phyloP scores from a whole-genome alignment of 352 stramenopile species.

The Globisporangium yorkense region DNA sequence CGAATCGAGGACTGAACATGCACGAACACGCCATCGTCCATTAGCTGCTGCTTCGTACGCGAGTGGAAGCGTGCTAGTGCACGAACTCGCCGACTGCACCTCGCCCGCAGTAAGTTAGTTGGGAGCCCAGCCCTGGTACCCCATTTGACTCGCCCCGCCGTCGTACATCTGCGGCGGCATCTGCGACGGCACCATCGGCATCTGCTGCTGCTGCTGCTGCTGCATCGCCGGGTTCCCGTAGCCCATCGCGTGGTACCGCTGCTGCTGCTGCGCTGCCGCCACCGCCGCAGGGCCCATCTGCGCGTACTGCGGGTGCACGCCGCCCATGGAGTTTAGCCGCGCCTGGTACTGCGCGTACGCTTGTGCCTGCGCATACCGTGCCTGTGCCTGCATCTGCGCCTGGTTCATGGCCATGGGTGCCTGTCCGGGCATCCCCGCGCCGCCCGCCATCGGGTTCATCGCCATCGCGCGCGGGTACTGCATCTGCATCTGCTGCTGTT shows the following conservation, averaged over 20 bases:
- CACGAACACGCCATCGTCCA: not conserved
- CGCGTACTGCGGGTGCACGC: constrained; percentile 20
- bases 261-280: constrained; percentile 11
- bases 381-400: constrained; percentile 25
- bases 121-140: constrained; percentile 7
- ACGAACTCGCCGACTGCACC: too few relatives aligned
- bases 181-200: constrained; percentile 21
- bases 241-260: constrained; percentile 4
- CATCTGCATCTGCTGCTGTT: constrained; percentile 18
- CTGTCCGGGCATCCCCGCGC: constrained; percentile 13
- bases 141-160: constrained; percentile 17
- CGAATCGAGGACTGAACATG: not conserved
- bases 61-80: not conserved
- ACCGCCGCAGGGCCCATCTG: constrained; percentile 14
- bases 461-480: constrained; percentile 15
- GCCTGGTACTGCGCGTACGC: constrained; percentile 56
- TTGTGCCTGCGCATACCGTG: constrained; percentile 34
- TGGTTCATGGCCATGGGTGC: constrained; percentile 17
- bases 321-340: constrained; percentile 50
- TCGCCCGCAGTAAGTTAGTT: constrained; percentile 6
- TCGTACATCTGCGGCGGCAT: constrained; percentile 15
- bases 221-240: constrained; percentile 9
- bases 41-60: not conserved
- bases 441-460: constrained; percentile 24
- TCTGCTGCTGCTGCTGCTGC: constrained; percentile 16